Percentiles rank a stretch among this genome's conserved stretches.
Conservation (phyloP, 1,284 basidiomycete genomes). For the Dichomitus squalens region DNA sequence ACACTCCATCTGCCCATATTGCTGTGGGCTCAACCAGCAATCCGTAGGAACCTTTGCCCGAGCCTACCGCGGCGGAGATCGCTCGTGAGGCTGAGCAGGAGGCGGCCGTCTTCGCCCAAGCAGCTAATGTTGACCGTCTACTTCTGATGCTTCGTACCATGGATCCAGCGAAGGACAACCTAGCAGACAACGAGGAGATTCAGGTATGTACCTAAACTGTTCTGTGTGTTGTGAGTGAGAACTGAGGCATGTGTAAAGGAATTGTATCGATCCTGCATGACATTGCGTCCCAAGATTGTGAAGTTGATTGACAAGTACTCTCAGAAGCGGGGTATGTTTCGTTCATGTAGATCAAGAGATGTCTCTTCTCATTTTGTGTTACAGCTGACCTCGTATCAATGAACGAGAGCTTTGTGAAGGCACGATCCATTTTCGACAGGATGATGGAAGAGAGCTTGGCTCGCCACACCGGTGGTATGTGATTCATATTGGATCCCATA, state of each 20-base stretch:
- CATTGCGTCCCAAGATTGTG: slow-evolving; percentile 91
- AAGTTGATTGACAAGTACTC: slow-evolving; percentile 98
- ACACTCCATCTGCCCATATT: neutral
- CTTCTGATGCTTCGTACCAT: slow-evolving; percentile 79
- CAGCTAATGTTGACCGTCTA: slow-evolving; percentile 87
- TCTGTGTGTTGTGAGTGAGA: neutral
- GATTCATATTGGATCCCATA: neutral
- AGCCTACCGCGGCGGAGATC: slow-evolving; percentile 80
- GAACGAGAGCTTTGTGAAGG: slow-evolving; percentile 88
- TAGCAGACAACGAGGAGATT: slow-evolving; percentile 95
- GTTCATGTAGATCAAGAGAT: neutral
- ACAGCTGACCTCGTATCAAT: slow-evolving; percentile 86
- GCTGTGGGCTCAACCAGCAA: neutral
- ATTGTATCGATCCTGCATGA: slow-evolving; percentile 88
- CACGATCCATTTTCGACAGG: slow-evolving; percentile 80
- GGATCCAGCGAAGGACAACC: slow-evolving; percentile 79
- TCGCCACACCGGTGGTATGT: slow-evolving; percentile 63
- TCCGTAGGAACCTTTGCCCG: slow-evolving; percentile 84
- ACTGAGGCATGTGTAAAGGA: slow-evolving; percentile 52
- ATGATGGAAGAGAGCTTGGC: slow-evolving; percentile 92
- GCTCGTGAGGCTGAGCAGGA: slow-evolving; percentile 89
- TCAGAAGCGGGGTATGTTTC: slow-evolving; percentile 77
- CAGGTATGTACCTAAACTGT: slow-evolving; percentile 51
- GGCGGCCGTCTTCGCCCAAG: slow-evolving; percentile 83
- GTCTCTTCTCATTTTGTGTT: slow-evolving; percentile 6